Evolutionary conservation across 164 flowering plant species (phyloP).

Genomic region (Nelumbo lutea): DNA sequence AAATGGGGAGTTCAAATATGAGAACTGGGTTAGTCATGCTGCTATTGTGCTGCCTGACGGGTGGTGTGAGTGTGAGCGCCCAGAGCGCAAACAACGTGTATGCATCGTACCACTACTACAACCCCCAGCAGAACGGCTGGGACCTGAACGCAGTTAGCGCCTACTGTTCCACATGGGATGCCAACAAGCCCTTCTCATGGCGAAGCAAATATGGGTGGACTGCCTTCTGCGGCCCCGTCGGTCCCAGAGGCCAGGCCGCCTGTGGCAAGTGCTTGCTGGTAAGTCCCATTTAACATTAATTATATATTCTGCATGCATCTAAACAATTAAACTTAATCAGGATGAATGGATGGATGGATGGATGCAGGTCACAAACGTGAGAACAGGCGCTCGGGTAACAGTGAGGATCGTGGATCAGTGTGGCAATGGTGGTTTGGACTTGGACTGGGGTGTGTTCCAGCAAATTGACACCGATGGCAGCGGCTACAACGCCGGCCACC

Average conservation of each 20-base stretch:
- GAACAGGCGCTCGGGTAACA: conserved; percentile 39
- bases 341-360: too few relatives aligned
- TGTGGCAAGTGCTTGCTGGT: conserved; percentile 46
- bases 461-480: conserved; percentile 50
- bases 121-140: conserved; percentile 39
- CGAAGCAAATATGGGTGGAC: conserved; percentile 42
- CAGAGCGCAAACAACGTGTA: conserved; percentile 35
- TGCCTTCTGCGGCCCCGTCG: conserved; percentile 43
- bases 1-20: neutral
- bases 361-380: conserved; percentile 56
- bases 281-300: neutral
- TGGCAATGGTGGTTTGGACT: conserved; percentile 73
- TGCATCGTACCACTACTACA: conserved; percentile 44
- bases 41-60: neutral
- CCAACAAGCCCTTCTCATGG: conserved; percentile 38
- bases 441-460: conserved; percentile 47
- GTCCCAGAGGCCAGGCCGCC: conserved; percentile 35
- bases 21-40: neutral
- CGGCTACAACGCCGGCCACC: conserved; percentile 46
- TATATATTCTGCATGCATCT: too few relatives aligned
- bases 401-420: conserved; percentile 83
- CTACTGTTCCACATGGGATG: conserved; percentile 51
- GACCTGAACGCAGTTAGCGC: conserved; percentile 33
- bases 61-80: conserved; percentile 8
- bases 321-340: too few relatives aligned